Base-by-base conservation (phyloP, 2,329 filamentous ascomycete genomes). In the Aspergillus aculeatus region DNA sequence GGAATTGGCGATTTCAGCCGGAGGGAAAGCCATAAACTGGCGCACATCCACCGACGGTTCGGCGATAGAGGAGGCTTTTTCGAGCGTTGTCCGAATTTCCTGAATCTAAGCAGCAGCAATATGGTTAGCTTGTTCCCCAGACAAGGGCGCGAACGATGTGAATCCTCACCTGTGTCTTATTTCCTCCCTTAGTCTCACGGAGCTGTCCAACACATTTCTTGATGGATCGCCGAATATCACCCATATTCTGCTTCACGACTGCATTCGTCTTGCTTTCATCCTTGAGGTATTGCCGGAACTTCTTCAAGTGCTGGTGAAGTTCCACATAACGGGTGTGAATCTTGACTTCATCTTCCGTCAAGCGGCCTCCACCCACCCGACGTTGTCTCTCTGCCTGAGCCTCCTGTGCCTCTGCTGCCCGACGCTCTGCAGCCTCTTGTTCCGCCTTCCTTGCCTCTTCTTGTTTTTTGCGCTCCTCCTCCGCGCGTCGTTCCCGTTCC, bases 161-260 rank as follows among this genome's bases (percentile, higher is more conserved):
- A 9, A 41, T 23, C 44, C 80, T 66, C 77, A 88, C 85, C 64
- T 84, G 82, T 61, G 75, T 69, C 54, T 77, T 82, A 67, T 92
- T 92, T 23, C 82, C 82, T 11, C 83, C 84, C 66, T 84, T 87
- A 58, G 84, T 88, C 44, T 83, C 83, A 1, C 87, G 89, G 29
- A 77, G 64, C 71, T 95, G 90, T 6, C 91, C 91, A 57, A 94
- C 83, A 19, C 83, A 86, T 68, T 88, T 89, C 44, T 84, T 84
- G 56, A 95, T 86, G 47, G 87, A 84, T 60, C 91, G 82, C 47
- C 91, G 83, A 81, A 90, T 86, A 57, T 91, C 85, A 35, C 90
- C 89, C 70, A 91, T 83, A 38, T 84, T 82, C 54, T 82, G 80
- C 73, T 91, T 91, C 29, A 92, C 76, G 2, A 70, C 75, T 64